phyloP scores from a whole-genome alignment of 331 rosid genomes.

The Cydonia oblonga region DNA sequence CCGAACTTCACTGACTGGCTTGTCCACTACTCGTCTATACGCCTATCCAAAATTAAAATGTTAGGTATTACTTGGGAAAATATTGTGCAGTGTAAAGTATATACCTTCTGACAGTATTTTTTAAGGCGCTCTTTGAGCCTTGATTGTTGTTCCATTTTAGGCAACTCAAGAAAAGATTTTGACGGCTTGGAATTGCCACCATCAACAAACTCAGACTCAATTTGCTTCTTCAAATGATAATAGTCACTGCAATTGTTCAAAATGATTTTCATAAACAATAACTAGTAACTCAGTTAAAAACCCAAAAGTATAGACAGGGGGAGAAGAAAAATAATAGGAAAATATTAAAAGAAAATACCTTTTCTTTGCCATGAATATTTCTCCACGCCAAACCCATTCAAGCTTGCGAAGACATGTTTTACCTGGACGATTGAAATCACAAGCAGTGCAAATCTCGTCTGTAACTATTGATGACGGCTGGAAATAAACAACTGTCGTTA shows the following conservation, averaged over 20 bases:
- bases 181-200: slow-evolving; percentile 38
- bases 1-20: slow-evolving; percentile 82
- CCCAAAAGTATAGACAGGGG: background rate
- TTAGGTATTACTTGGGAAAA: slow-evolving; percentile 15
- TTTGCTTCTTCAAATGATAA: slow-evolving; percentile 84
- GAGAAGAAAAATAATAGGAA: background rate
- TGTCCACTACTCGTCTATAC: slow-evolving; percentile 86
- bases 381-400: slow-evolving; percentile 99
- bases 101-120: slow-evolving; percentile 97
- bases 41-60: slow-evolving; percentile 45
- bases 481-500: slow-evolving; percentile 18
- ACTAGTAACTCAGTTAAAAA: slow-evolving; percentile 9
- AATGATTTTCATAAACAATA: slow-evolving; percentile 14
- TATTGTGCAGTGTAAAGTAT: background rate
- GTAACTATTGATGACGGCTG: slow-evolving; percentile 96
- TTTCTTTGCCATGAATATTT: slow-evolving; percentile 72
- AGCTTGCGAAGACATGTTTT: slow-evolving; percentile 92
- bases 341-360: slow-evolving; percentile 33
- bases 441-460: slow-evolving; percentile 95
- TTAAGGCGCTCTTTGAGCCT: slow-evolving; percentile 85
- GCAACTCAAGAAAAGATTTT: slow-evolving; percentile 82
- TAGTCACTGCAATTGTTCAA: slow-evolving; percentile 61
- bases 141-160: slow-evolving; percentile 72
- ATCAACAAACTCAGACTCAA: slow-evolving; percentile 86
- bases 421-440: slow-evolving; percentile 97